Base-by-base conservation (phyloP, 768 basidiomycete species). In the Inosperma sp. region DNA sequence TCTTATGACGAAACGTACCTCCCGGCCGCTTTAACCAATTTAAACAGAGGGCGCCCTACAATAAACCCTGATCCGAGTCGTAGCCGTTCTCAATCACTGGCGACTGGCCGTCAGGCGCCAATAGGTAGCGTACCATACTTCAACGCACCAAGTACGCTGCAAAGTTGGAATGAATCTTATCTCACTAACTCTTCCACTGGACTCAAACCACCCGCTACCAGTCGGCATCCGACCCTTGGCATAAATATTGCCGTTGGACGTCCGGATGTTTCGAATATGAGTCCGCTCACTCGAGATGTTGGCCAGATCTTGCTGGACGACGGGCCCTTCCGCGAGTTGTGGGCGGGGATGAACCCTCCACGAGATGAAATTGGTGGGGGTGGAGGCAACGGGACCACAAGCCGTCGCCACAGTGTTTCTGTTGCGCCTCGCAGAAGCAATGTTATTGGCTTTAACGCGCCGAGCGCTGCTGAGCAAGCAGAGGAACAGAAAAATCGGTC, bases 261-360 rank as follows among this genome's bases (percentile, higher is more conserved):
- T 54, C 58, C 62, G 46, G 76, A 90, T 66, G 67, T 80, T 34
- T 86, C 87, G 25, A 92, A 91, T 64, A 86, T 88, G 79, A 83
- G 81, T 56, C 90, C 89, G 0, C 92, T 93, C 63, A 80, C 88
- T n/a, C 73, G 89, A 19, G 88, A 93, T 64, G 85, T 92, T 14
- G 82, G 80, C 5, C 82, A 86, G 66, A 88, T 91, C 50, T 66
- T 90, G 29, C 66, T 84, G 42, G 86, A 89, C 59, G 87, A 90
- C 49, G 81, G 80, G 4, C 82, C 82, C 0, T 79, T 88, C 57
- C 74, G 84, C 27, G 85, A 88, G 55, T 72, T 89, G 4, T 90
- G 87, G 87, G 75, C 82, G 0, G 81, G 83, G n/a, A 79, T 78
- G 74, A 72, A 81, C 51, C 79, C 77, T 0, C 82, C 78, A 4